Evolutionary conservation across 2,329 filamentous ascomycete species (phyloP).

Genomic region (Laburnicola sp.): DNA sequence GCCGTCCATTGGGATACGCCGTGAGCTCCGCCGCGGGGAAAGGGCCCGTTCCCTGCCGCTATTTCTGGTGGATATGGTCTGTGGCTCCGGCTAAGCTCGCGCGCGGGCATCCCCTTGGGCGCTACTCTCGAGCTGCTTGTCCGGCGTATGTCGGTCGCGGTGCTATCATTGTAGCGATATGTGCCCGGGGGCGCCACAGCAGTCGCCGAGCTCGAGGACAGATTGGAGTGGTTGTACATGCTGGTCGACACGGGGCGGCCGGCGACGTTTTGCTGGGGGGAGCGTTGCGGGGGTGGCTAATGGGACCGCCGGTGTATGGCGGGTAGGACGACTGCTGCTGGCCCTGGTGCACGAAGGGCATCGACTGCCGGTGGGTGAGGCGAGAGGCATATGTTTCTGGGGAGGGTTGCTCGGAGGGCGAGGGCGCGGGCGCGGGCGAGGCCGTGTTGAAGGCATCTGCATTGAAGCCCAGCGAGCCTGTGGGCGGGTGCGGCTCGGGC

Average conservation of each 20-base stretch:
- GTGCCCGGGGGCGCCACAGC: constrained; percentile 45
- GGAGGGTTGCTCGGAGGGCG: constrained; percentile 29
- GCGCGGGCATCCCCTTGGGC: constrained; percentile 63
- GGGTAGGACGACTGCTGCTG: constrained; percentile 44
- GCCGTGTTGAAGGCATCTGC: constrained; percentile 44
- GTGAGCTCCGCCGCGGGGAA: constrained; percentile 79
- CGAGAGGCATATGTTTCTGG: constrained; percentile 32
- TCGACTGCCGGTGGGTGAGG: constrained; percentile 48
- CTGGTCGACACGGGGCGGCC: constrained; percentile 50
- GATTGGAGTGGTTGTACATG: constrained; percentile 55
- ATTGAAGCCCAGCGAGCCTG: constrained; percentile 46
- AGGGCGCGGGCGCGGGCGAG: constrained; percentile 30
- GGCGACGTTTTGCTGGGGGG: constrained; percentile 34
- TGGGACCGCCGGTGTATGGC: constrained; percentile 30
- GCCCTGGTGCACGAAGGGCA: constrained; percentile 48
- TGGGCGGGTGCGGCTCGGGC: constrained; percentile 34
- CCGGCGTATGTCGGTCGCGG: constrained; percentile 47
- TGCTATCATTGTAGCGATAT: constrained; percentile 54
- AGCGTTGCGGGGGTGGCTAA: constrained; percentile 32
- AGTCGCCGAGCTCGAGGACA: constrained; percentile 50
- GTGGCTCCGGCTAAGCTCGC: constrained; percentile 71
- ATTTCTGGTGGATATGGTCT: constrained; percentile 67
- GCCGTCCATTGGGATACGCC: constrained; percentile 63
- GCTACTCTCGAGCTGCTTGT: constrained; percentile 67
- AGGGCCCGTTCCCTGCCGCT: constrained; percentile 60